phyloP scores from a whole-genome alignment of 306 rosid genomes.

The Neltuma alba region DNA sequence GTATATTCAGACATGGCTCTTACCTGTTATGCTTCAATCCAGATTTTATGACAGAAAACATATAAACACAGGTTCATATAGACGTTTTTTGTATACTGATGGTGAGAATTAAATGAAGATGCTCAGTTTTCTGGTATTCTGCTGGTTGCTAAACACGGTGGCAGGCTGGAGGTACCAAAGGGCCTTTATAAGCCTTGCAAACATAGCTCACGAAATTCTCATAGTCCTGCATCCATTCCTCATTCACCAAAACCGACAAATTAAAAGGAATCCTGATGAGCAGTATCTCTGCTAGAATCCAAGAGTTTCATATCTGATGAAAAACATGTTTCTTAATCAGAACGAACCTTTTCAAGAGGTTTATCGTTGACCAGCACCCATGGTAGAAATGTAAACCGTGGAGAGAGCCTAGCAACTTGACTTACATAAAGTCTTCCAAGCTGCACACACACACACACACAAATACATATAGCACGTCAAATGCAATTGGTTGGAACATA shows the following conservation, averaged over 20 bases:
- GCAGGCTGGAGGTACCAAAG: conserved; percentile 35
- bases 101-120: no score
- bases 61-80: neutral
- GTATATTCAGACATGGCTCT: no score
- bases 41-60: neutral
- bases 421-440: conserved; percentile 42
- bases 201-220: conserved; percentile 33
- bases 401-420: conserved; percentile 35
- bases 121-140: neutral
- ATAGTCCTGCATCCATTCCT: conserved; percentile 45
- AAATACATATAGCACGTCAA: neutral
- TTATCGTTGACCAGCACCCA: conserved; percentile 59
- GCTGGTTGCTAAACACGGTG: neutral
- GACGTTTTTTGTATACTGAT: neutral
- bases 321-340: neutral
- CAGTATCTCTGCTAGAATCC: neutral
- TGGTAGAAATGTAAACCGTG: conserved; percentile 48
- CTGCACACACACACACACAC: conserved; percentile 32
- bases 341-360: conserved; percentile 45
- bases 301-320: neutral
- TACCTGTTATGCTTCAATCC: neutral
- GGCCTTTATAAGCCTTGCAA: conserved; percentile 46
- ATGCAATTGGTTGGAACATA: no score
- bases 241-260: neutral
- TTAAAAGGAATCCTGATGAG: neutral